Conservation (phyloP, 805 yeast species). For the Kluyveromyces wickerhamii region DNA sequence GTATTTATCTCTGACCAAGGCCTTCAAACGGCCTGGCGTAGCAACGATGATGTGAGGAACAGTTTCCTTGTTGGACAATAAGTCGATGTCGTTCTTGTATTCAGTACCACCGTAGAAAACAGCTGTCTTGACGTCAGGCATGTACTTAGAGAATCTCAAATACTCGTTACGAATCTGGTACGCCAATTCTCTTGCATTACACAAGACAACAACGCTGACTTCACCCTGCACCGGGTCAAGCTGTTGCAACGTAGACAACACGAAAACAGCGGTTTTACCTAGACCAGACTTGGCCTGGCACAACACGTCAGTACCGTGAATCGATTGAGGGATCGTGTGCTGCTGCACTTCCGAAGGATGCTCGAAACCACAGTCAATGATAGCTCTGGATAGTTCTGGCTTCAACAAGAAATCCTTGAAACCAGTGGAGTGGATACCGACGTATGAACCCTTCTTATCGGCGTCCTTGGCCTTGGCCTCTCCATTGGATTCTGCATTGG, state of each 20-base stretch:
- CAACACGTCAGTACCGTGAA: conserved; percentile 93
- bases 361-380: conserved; percentile 98
- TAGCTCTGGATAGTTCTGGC: conserved; percentile 95
- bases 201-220: conserved; percentile 85
- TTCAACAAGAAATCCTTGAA: conserved; percentile 95
- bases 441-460: conserved; percentile 93
- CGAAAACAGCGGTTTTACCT: conserved; percentile 98
- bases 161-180: conserved; percentile 97
- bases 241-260: conserved; percentile 91
- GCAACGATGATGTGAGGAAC: conserved; percentile 96
- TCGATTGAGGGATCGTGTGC: conserved; percentile 95
- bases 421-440: conserved; percentile 97
- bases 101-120: conserved; percentile 96
- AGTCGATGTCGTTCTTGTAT: conserved; percentile 75
- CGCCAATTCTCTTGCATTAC: conserved; percentile 98
- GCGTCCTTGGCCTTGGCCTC: conserved; percentile 36
- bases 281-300: conserved; percentile 99
- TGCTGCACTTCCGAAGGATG: conserved; percentile 99
- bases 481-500: conserved; percentile 21
- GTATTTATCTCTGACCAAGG: conserved; percentile 84
- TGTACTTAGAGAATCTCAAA: conserved; percentile 93
- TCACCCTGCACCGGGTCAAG: conserved; percentile 97
- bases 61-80: conserved; percentile 83
- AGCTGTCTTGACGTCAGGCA: conserved; percentile 95
- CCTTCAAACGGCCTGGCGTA: conserved; percentile 96